These are phyloP conservation scores for Thalassiosira livingstoniorum DNA, from an alignment of 352 stramenopile genomes.

Conservation along the genomic window DNA sequence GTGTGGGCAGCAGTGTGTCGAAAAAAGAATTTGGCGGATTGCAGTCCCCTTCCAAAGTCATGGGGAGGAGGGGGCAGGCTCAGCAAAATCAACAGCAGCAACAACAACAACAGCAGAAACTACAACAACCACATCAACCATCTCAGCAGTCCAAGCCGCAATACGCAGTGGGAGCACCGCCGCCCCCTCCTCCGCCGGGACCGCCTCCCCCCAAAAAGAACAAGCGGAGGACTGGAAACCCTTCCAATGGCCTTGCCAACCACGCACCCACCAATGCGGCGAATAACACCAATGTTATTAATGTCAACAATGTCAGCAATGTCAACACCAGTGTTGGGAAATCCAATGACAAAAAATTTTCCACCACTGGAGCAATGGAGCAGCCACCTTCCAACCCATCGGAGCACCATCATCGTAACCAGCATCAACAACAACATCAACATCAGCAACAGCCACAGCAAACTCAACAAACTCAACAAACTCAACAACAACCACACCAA, in stretches of 20 bases:
- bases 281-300: neutral
- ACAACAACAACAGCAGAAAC: neutral
- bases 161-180: slow-evolving; percentile 1
- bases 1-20: neutral
- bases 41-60: neutral
- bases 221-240: slow-evolving; percentile 13
- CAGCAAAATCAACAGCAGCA: too few species aligned
- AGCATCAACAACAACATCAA: slow-evolving; percentile 13
- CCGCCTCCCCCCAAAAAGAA: slow-evolving; percentile 51
- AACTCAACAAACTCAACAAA: neutral
- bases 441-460: slow-evolving; percentile 3
- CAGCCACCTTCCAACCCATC: neutral
- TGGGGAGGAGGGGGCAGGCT: too few species aligned
- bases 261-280: neutral
- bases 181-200: slow-evolving; percentile 49
- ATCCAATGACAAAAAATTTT: neutral
- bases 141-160: neutral
- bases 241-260: neutral
- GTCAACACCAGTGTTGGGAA: neutral
- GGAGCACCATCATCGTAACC: neutral
- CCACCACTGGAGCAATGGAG: neutral
- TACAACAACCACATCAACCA: neutral
- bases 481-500: neutral
- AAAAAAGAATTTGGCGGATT: neutral
- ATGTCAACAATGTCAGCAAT: slow-evolving; percentile 8